Base-by-base conservation (phyloP, 2,329 filamentous ascomycete species). In the Exophiala oligosperma region DNA sequence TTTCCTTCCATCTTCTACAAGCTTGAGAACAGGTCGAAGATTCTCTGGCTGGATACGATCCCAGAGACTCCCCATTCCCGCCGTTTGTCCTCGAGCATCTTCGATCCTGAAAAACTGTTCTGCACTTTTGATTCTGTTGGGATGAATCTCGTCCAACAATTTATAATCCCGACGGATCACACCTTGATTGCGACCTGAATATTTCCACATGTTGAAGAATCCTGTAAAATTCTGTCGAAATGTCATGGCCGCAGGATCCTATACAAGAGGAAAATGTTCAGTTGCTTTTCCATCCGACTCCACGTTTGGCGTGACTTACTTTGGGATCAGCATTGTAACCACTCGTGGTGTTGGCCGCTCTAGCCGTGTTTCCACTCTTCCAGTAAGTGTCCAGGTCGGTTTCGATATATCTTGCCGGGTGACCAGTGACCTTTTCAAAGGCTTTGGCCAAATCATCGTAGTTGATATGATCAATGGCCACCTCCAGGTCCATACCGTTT, bases 131-230 rank as follows among this genome's bases (percentile, higher is more conserved):
- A 81, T 77, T n/a, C 81, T 71, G 1, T 65, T 65, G 0, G 81
- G 81, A 64, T 79, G 73, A 49, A 84, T 83, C 68, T 79, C 73
- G 64, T 83, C 81, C 43, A 84, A 67, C 17, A 83, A 60, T 12
- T 64, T 69, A 64, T 81, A 82, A 64, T 84, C 76, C 50, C 79
- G 72, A 57, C 67, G 66, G 1, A 81, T 62, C 4, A 82, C 61
- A 0, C 76, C 76, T 28, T 68, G 66, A 53, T 79, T 77, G 0
- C 70, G 72, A 0, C 73, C 74, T 1, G 75, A 76, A 54, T 74
- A 53, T 47, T 70, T 73, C 71, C 74, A 83, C 52, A 77, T 58
- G 55, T 74, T 78, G 77, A 79, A 83, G 62, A 79, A 83, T 0
- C 74, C 79, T 0, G 74, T 76, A 62, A 84, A 84, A 62, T 83